These are phyloP conservation scores for Apophysomyces variabilis DNA, from an alignment of 371 early-diverging fungal species.

Conservation along the genomic window DNA sequence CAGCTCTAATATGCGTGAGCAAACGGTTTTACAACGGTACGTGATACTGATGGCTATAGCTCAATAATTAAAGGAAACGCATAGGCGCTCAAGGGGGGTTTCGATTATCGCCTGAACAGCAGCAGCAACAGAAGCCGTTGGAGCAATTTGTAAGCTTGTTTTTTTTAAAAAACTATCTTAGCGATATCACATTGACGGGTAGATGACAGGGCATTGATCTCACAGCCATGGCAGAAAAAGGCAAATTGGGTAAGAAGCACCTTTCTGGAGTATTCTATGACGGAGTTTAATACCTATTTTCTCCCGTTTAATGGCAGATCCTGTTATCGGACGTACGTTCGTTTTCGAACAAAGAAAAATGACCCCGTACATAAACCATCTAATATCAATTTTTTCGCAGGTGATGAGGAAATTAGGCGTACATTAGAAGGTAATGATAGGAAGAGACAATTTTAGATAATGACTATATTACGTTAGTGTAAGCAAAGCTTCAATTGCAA, in stretches of 20 bases:
- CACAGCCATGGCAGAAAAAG: slow-evolving; percentile 75
- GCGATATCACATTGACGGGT: background rate
- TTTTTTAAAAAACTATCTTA: background rate
- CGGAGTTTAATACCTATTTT: background rate
- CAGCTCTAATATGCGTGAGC: background rate
- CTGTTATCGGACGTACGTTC: slow-evolving; percentile 63
- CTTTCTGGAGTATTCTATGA: slow-evolving; percentile 9
- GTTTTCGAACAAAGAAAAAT: too few species aligned
- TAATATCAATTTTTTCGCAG: slow-evolving; percentile 37
- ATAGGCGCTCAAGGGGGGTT: slow-evolving; percentile 32
- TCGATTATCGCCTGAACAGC: slow-evolving; percentile 45
- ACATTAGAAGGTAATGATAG: slow-evolving; percentile 70
- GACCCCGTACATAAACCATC: background rate
- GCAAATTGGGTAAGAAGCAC: slow-evolving; percentile 60
- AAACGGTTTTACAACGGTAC: slow-evolving; percentile 19
- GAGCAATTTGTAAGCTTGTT: slow-evolving; percentile 42
- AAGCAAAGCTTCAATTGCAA: slow-evolving; percentile 19
- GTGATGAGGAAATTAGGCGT: slow-evolving; percentile 83
- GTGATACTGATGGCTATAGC: background rate
- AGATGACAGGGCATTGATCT: slow-evolving; percentile 61
- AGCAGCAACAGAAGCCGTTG: slow-evolving; percentile 44
- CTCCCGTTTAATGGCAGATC: slow-evolving; percentile 52
- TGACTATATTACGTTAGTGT: slow-evolving; percentile 26
- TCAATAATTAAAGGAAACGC: background rate
- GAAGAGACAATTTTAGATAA: background rate